Conservation (phyloP, 768 basidiomycete genomes). For the Lactarius akahatsu region DNA sequence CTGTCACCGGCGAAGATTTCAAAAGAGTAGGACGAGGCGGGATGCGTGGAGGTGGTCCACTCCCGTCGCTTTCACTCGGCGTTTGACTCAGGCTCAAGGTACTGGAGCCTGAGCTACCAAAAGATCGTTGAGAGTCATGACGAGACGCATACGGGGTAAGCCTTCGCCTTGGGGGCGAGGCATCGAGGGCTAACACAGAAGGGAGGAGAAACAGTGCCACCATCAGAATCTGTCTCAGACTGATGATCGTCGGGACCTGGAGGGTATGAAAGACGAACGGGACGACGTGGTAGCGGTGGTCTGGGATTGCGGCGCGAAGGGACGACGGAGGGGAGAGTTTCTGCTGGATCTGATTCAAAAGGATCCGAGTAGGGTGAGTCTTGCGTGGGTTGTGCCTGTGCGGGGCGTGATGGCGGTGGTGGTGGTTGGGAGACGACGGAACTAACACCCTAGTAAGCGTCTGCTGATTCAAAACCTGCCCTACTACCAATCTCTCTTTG, state of each 20-base stretch:
- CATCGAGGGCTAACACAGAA: background rate
- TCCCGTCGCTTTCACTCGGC: conserved; percentile 18
- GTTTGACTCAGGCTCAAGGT: conserved; percentile 8
- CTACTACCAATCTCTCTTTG: background rate
- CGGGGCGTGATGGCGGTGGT: conserved; percentile 3
- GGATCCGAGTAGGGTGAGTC: conserved; percentile 6
- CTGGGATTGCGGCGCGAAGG: conserved; percentile 6
- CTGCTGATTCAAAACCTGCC: background rate
- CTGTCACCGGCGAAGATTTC: background rate
- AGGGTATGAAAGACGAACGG: conserved; percentile 15
- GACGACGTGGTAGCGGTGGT: conserved; percentile 21
- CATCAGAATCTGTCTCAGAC: conserved; percentile 10
- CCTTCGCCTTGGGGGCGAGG: background rate
- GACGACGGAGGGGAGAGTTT: background rate
- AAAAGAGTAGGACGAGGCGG: conserved; percentile 8
- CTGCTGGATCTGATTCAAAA: conserved; percentile 11
- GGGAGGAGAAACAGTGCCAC: conserved; percentile 11
- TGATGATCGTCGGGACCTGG: conserved; percentile 14
- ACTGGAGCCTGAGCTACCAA: conserved; percentile 9
- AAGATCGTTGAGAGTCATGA: conserved; percentile 9
- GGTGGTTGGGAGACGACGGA: background rate
- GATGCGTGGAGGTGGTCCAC: conserved; percentile 12
- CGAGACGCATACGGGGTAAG: background rate
- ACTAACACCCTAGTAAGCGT: conserved; percentile 18
- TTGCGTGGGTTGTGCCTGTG: background rate